These are phyloP conservation scores for Pythium pyrilobum DNA, from an alignment of 352 stramenopile species.

Conservation along the genomic window DNA sequence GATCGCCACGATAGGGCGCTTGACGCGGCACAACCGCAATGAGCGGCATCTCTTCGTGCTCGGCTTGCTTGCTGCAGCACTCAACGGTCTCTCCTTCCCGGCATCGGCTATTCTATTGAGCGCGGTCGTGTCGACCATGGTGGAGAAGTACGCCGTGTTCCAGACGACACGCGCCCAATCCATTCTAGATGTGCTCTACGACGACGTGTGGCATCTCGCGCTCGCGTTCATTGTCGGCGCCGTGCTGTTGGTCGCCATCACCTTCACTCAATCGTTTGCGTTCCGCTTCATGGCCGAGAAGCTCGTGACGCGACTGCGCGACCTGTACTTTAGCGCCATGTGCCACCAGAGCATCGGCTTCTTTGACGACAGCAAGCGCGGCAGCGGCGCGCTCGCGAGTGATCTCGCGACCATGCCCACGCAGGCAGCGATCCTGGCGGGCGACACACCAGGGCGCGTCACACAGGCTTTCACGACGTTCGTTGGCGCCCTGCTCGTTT, in stretches of 20 bases:
- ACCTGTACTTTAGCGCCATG: constrained; percentile 36
- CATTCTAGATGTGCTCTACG: constrained; percentile 29
- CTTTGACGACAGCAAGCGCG: constrained; percentile 69
- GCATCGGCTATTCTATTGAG: constrained; percentile 33
- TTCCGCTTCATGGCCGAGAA: constrained; percentile 55
- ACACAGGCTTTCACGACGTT: constrained; percentile 47
- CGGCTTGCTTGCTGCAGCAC: constrained; percentile 5
- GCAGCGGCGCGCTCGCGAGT: constrained; percentile 42
- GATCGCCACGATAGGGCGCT: neutral
- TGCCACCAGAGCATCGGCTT: constrained; percentile 49
- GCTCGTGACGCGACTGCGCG: constrained; percentile 36
- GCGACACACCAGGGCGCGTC: constrained; percentile 39
- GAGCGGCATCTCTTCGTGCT: constrained; percentile 6
- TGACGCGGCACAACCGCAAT: neutral
- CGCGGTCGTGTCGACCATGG: constrained; percentile 42
- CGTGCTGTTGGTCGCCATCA: constrained; percentile 24
- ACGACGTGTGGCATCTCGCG: constrained; percentile 22
- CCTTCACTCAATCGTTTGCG: constrained; percentile 32
- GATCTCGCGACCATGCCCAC: constrained; percentile 49
- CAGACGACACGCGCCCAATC: constrained; percentile 16
- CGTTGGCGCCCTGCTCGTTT: constrained; percentile 48
- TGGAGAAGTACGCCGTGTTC: constrained; percentile 36
- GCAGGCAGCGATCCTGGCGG: constrained; percentile 40
- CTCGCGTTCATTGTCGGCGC: constrained; percentile 31
- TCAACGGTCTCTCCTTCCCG: constrained; percentile 31